These are phyloP conservation scores for Penicillium alfredii DNA, from an alignment of 495 filamentous ascomycete genomes.

Conservation along the genomic window DNA sequence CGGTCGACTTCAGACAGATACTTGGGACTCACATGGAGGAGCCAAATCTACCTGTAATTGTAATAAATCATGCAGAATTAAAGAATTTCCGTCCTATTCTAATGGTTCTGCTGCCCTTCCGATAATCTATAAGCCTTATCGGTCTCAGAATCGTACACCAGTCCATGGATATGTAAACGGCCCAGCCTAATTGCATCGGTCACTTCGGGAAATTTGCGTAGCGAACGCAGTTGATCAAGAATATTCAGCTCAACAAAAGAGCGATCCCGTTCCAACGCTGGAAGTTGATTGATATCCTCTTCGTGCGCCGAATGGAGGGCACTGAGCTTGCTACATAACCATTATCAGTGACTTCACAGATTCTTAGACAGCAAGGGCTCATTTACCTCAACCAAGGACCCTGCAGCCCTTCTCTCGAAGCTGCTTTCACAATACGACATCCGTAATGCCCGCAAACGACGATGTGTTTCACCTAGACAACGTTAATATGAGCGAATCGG, in stretches of 20 bases:
- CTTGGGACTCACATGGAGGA: no score
- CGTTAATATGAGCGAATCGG: conserved; percentile 3
- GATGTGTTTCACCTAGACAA: conserved; percentile 34
- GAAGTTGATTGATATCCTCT: conserved; percentile 11
- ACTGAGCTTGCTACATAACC: conserved; percentile 11
- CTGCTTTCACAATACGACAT: conserved; percentile 32
- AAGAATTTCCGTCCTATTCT: no score
- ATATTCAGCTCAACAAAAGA: conserved; percentile 22
- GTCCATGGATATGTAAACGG: conserved; percentile 14
- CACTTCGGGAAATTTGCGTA: conserved; percentile 14
- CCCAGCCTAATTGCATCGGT: conserved; percentile 8
- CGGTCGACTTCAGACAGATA: no score
- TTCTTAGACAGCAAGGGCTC: background rate
- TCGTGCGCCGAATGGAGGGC: conserved; percentile 10
- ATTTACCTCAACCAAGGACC: conserved; percentile 20
- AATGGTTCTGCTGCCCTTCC: no score
- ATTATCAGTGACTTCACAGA: conserved; percentile 2
- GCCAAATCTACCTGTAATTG: no score
- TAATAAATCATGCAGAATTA: no score
- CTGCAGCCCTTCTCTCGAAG: conserved; percentile 13
- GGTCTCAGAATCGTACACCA: conserved; percentile 17
- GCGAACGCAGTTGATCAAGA: conserved; percentile 15
- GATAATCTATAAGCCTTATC: conserved; percentile 8
- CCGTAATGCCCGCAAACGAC: conserved; percentile 42
- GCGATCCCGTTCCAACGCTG: conserved; percentile 8